Evolutionary conservation across 805 yeast genomes (phyloP).

Genomic region (Torulaspora microellipsoides): DNA sequence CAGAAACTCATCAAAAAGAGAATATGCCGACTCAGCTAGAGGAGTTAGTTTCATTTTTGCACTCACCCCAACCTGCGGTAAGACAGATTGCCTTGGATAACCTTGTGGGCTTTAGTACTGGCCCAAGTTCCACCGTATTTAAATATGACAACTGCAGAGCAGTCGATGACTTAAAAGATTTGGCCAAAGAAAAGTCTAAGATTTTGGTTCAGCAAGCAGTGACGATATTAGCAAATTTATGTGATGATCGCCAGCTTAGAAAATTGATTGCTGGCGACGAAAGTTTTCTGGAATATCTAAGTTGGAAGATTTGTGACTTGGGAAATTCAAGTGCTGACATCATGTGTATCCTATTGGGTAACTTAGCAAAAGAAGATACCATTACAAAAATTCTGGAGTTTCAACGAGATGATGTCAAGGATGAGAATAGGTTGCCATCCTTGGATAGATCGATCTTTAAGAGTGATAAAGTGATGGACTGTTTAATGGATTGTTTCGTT

Average conservation of each 20-base stretch:
- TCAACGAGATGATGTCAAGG: conserved; percentile 25
- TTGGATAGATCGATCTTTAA: conserved; percentile 49
- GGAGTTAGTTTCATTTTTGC: conserved; percentile 73
- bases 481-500: conserved; percentile 84
- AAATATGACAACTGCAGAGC: conserved; percentile 65
- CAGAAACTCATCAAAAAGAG: background rate
- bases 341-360: conserved; percentile 77
- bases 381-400: conserved; percentile 50
- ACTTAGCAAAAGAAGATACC: conserved; percentile 72
- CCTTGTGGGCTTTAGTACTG: conserved; percentile 74
- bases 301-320: conserved; percentile 47
- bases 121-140: conserved; percentile 62
- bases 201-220: conserved; percentile 60
- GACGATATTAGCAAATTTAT: conserved; percentile 77
- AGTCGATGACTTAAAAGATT: conserved; percentile 61
- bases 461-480: conserved; percentile 60
- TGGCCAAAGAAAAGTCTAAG: conserved; percentile 51
- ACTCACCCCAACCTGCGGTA: conserved; percentile 73
- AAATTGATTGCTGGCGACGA: conserved; percentile 60
- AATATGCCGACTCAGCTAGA: conserved; percentile 49
- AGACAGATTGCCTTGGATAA: conserved; percentile 81
- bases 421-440: conserved; percentile 20
- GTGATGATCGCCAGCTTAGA: conserved; percentile 65
- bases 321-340: conserved; percentile 70
- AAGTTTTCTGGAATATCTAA: conserved; percentile 47